These are phyloP conservation scores for Aspergillus versicolor DNA, from an alignment of 2,329 filamentous ascomycete species.

Conservation along the genomic window DNA sequence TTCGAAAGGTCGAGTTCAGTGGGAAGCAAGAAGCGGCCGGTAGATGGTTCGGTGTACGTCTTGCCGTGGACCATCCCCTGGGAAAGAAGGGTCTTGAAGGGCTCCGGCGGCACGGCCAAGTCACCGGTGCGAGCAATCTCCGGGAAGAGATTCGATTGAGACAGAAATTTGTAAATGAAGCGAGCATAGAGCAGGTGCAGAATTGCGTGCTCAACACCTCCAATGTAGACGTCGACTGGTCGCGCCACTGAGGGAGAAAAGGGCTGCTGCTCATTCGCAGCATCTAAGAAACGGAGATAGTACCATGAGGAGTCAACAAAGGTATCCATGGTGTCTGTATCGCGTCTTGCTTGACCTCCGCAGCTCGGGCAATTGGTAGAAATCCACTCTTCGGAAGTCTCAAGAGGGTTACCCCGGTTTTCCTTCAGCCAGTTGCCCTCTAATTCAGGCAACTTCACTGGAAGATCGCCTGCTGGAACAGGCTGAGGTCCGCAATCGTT, in stretches of 20 bases:
- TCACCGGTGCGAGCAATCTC: slow-evolving; percentile 36
- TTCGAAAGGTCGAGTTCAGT: slow-evolving; percentile 68
- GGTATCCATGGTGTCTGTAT: slow-evolving; percentile 95
- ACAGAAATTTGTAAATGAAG: slow-evolving; percentile 86
- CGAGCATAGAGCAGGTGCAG: slow-evolving; percentile 84
- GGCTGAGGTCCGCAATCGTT: slow-evolving; percentile 72
- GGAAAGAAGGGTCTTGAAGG: slow-evolving; percentile 77
- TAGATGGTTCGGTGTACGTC: slow-evolving; percentile 73
- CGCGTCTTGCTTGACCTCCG: slow-evolving; percentile 66
- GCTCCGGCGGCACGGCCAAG: slow-evolving; percentile 57
- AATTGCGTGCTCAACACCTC: slow-evolving; percentile 88
- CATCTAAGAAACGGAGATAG: slow-evolving; percentile 75
- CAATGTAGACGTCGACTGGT: slow-evolving; percentile 85
- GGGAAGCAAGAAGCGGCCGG: slow-evolving; percentile 73
- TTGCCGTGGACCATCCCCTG: slow-evolving; percentile 94
- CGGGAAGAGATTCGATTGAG: slow-evolving; percentile 48
- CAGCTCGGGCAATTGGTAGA: slow-evolving; percentile 74
- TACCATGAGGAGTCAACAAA: slow-evolving; percentile 98
- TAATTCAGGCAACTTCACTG: slow-evolving; percentile 71
- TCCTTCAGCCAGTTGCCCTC: slow-evolving; percentile 67
- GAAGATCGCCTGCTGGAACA: slow-evolving; percentile 73
- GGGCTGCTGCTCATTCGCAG: slow-evolving; percentile 60
- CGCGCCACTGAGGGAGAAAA: slow-evolving; percentile 61
- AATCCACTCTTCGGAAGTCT: slow-evolving; percentile 69
- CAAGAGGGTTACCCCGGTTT: slow-evolving; percentile 74